phyloP scores from a whole-genome alignment of 2,329 filamentous ascomycete genomes.

The Aspergillus sp. region DNA sequence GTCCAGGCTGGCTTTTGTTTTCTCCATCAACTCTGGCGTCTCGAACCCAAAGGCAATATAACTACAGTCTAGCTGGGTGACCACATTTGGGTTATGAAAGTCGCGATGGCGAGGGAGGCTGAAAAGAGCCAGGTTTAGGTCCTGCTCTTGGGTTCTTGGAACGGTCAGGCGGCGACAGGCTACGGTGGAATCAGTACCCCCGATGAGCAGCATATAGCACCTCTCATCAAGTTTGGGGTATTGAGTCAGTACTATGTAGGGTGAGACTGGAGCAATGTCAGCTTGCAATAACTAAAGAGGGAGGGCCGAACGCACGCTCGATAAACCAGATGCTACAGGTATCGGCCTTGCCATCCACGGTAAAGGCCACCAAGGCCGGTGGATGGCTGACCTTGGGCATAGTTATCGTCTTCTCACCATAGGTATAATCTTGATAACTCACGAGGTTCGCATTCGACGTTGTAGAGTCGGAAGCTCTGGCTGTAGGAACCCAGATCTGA shows the following conservation, averaged over 20 bases:
- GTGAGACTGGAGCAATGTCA: neutral
- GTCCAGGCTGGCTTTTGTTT: neutral
- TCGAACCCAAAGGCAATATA: neutral
- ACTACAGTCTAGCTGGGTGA: neutral
- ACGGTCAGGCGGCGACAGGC: neutral
- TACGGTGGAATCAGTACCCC: neutral
- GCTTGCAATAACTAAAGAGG: neutral
- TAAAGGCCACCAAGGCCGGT: neutral
- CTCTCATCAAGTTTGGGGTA: neutral
- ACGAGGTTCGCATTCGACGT: neutral
- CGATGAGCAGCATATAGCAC: neutral
- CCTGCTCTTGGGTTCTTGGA: neutral
- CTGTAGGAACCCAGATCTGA: neutral
- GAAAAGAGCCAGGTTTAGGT: neutral
- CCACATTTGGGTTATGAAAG: neutral
- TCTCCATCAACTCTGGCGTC: neutral
- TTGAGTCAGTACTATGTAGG: neutral
- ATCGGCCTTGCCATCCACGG: neutral
- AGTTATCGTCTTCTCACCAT: neutral
- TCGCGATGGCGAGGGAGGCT: neutral
- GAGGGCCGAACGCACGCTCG: neutral
- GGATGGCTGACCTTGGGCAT: neutral
- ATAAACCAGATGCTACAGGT: neutral
- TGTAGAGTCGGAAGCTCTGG: neutral
- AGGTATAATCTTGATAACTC: neutral